Evolutionary conservation across 352 stramenopile genomes (phyloP).

Genomic region (Phytophthora sp.): DNA sequence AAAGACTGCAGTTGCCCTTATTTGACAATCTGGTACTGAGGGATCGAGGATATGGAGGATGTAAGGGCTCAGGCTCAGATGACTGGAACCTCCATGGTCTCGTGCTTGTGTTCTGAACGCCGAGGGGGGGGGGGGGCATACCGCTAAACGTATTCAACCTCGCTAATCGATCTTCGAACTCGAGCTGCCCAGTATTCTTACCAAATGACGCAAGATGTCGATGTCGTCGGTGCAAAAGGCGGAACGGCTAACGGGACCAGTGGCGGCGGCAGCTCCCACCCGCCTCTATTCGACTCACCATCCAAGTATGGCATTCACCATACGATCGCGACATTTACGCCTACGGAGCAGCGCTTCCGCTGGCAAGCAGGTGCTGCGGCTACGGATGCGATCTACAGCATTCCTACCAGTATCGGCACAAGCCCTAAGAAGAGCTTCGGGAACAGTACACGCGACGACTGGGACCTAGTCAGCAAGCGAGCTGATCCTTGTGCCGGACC

Average conservation of each 20-base stretch:
- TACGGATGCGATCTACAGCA: slow-evolving; percentile 76
- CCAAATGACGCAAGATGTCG: slow-evolving; percentile 29
- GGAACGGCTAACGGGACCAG: slow-evolving; percentile 34
- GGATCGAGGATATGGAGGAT: slow-evolving; percentile 5
- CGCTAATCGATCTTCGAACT: neutral
- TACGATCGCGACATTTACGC: slow-evolving; percentile 64
- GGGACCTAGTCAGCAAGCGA: slow-evolving; percentile 69
- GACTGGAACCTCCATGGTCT: neutral
- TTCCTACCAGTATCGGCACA: slow-evolving; percentile 64
- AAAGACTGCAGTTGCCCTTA: slow-evolving; percentile 11
- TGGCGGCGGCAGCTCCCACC: slow-evolving; percentile 32
- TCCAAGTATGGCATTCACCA: slow-evolving; percentile 80
- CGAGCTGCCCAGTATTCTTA: neutral
- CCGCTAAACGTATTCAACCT: slow-evolving; percentile 15
- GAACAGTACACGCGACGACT: slow-evolving; percentile 80
- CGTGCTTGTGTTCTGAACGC: neutral
- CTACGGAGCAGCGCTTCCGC: slow-evolving; percentile 74
- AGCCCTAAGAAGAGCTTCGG: slow-evolving; percentile 77
- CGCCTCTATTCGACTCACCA: slow-evolving; percentile 72
- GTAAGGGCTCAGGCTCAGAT: neutral
- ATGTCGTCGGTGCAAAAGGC: slow-evolving; percentile 16
- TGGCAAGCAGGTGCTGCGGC: slow-evolving; percentile 64
- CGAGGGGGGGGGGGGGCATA: slow-evolving; percentile 12
- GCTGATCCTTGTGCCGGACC: slow-evolving; percentile 67
- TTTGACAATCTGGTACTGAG: slow-evolving; percentile 3